A percentile compares a stretch with the other conserved stretches of the same genome.
Evolutionary conservation across 495 filamentous ascomycete genomes (phyloP).

Genomic region (Annulohypoxylon nitens): DNA sequence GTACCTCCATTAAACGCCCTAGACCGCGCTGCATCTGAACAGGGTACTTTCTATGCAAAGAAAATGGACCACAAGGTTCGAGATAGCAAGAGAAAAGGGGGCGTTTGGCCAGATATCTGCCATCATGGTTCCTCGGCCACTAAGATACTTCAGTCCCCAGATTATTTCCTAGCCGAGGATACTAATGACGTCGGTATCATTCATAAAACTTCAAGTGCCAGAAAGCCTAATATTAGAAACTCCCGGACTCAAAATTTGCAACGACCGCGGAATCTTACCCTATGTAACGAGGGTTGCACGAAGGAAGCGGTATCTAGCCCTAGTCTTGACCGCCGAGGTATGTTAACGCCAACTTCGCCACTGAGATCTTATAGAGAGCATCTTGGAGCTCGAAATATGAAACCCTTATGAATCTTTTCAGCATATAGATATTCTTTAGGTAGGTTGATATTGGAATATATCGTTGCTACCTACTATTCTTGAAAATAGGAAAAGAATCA

Average conservation of each 20-base stretch:
- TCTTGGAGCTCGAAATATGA: neutral
- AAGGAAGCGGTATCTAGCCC: neutral
- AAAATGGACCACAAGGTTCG: conserved; percentile 22
- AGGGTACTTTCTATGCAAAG: conserved; percentile 4
- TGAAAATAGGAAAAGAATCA: too few species aligned
- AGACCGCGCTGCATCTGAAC: conserved; percentile 25
- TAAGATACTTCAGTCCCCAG: neutral
- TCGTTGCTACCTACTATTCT: neutral
- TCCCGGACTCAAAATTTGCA: neutral
- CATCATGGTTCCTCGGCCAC: neutral
- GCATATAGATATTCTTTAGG: neutral
- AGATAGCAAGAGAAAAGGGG: conserved; percentile 27
- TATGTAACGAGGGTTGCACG: neutral
- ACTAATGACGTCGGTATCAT: neutral
- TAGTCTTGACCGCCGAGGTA: neutral
- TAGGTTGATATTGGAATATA: too few species aligned
- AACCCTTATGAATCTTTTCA: neutral
- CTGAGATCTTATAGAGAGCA: conserved; percentile 7
- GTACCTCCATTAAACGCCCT: neutral
- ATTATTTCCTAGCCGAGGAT: neutral
- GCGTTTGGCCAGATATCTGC: conserved; percentile 21
- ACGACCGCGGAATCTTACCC: neutral
- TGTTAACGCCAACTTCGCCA: neutral
- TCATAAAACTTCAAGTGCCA: conserved; percentile 2
- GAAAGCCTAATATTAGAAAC: neutral